Conservation (phyloP, 495 filamentous ascomycete species). For the Podospora australis region DNA sequence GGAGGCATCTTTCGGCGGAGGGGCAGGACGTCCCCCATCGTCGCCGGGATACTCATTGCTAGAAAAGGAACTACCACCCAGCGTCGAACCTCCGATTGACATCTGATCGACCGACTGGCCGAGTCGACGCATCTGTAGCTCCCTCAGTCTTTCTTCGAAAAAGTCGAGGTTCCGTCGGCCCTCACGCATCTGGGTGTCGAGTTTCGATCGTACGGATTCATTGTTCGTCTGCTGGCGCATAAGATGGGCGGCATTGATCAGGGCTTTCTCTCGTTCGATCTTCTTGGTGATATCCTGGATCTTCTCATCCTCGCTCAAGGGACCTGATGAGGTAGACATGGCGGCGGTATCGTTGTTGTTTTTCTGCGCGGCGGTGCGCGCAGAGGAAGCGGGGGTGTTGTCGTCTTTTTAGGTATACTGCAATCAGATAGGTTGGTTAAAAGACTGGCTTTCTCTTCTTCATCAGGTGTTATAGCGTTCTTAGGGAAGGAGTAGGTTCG, state of each 20-base stretch:
- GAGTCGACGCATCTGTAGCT: constrained; percentile 75
- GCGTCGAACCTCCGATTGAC: constrained; percentile 42
- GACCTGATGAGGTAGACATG: too few relatives aligned
- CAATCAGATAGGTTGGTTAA: constrained; percentile 1
- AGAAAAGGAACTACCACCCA: constrained; percentile 32
- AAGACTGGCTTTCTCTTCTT: constrained; percentile 3
- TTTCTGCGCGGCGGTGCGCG: constrained; percentile 34
- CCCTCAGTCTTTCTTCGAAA: constrained; percentile 81
- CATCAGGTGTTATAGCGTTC: neutral
- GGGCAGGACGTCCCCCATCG: constrained; percentile 45
- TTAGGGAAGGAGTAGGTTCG: constrained; percentile 1
- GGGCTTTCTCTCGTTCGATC: constrained; percentile 94
- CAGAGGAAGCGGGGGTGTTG: constrained; percentile 15
- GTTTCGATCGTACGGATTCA: constrained; percentile 74
- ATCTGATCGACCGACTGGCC: constrained; percentile 58
- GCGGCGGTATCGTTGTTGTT: constrained; percentile 31
- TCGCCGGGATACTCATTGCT: constrained; percentile 33
- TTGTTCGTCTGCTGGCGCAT: constrained; percentile 97
- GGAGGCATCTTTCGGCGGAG: constrained; percentile 57
- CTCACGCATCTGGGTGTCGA: constrained; percentile 90
- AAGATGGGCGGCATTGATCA: constrained; percentile 87
- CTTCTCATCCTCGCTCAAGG: constrained; percentile 77
- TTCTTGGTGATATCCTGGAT: constrained; percentile 87
- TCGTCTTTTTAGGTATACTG: constrained; percentile 3
- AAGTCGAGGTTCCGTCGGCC: constrained; percentile 88